phyloP scores from a whole-genome alignment of 2,329 filamentous ascomycete species.

The Parasarocladium wereldwijsianum region DNA sequence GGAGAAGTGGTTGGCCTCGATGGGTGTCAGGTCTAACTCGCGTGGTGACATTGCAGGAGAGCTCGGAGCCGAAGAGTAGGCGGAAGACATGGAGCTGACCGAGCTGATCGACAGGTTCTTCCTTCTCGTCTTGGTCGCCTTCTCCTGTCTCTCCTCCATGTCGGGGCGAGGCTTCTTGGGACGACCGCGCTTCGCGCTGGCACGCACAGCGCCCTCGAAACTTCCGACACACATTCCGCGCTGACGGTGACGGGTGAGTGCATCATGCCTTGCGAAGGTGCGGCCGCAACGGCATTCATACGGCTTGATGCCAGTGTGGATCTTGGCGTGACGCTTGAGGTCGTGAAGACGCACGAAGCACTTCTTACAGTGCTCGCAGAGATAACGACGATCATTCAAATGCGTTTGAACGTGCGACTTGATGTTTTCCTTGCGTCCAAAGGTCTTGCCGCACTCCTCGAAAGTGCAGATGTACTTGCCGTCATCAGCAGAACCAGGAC shows the following conservation, averaged over 20 bases:
- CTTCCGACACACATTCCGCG: constrained; percentile 93
- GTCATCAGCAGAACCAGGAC: constrained; percentile 43
- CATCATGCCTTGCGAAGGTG: constrained; percentile 88
- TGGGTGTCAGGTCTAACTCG: constrained; percentile 34
- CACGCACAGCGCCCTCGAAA: constrained; percentile 61
- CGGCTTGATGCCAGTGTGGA: constrained; percentile 90
- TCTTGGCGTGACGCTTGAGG: constrained; percentile 92
- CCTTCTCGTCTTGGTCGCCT: constrained; percentile 35
- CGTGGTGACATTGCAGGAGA: too few relatives aligned
- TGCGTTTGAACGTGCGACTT: constrained; percentile 97
- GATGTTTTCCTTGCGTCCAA: constrained; percentile 97
- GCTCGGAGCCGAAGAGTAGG: constrained; percentile 38
- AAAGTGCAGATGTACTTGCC: constrained; percentile 69
- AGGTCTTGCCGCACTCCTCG: constrained; percentile 70
- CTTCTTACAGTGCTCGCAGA: constrained; percentile 85
- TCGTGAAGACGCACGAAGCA: constrained; percentile 96
- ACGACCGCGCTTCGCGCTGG: constrained; percentile 46
- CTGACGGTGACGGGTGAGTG: constrained; percentile 84
- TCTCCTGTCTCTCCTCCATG: constrained; percentile 26
- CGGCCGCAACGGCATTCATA: constrained; percentile 92
- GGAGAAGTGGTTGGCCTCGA: constrained; percentile 14
- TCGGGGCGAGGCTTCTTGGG: constrained; percentile 48
- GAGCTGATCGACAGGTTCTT: constrained; percentile 35
- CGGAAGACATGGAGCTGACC: constrained; percentile 40
- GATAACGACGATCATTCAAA: constrained; percentile 87